Evolutionary conservation across 495 filamentous ascomycete species (phyloP).

Genomic region (Rostrohypoxylon terebratum): DNA sequence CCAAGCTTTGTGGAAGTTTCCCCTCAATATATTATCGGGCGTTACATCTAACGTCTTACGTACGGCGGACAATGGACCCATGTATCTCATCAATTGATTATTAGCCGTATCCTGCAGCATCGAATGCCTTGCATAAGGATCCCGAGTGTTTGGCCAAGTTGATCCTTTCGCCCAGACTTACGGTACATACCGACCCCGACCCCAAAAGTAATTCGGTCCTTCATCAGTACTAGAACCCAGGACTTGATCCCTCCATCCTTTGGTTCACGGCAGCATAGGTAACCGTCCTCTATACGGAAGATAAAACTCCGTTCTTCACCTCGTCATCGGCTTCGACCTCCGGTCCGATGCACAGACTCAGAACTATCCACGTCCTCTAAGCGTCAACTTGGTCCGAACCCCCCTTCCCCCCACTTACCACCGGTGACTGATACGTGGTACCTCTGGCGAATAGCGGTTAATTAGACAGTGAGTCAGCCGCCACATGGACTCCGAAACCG

Average conservation of each 20-base stretch:
- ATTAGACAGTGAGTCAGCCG: slow-evolving; percentile 22
- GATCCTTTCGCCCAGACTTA: not conserved
- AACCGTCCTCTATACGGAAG: not conserved
- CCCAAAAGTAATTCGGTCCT: not conserved
- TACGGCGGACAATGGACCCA: not conserved
- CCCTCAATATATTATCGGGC: slow-evolving; percentile 24
- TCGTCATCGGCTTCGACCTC: not conserved
- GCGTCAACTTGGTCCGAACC: slow-evolving; percentile 2
- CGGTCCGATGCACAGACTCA: slow-evolving; percentile 13
- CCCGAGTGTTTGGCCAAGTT: slow-evolving; percentile 8
- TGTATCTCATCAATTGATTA: slow-evolving; percentile 3
- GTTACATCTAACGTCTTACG: slow-evolving; percentile 1
- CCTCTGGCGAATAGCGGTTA: not conserved
- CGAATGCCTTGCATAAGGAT: slow-evolving; percentile 20
- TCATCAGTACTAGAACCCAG: not conserved
- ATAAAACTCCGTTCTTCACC: not conserved
- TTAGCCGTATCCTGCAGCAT: slow-evolving; percentile 21
- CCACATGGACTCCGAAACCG: slow-evolving; percentile 14
- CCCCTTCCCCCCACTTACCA: not conserved
- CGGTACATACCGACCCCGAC: not conserved
- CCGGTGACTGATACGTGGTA: slow-evolving; percentile 9
- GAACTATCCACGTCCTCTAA: slow-evolving; percentile 14
- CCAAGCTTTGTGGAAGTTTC: not conserved
- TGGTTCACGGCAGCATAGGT: not conserved
- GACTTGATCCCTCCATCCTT: not conserved